A percentile compares a stretch with the other conserved stretches of the same genome.
Conservation (phyloP, 2,329 filamentous ascomycete species). For the Xylariaceae sp. region DNA sequence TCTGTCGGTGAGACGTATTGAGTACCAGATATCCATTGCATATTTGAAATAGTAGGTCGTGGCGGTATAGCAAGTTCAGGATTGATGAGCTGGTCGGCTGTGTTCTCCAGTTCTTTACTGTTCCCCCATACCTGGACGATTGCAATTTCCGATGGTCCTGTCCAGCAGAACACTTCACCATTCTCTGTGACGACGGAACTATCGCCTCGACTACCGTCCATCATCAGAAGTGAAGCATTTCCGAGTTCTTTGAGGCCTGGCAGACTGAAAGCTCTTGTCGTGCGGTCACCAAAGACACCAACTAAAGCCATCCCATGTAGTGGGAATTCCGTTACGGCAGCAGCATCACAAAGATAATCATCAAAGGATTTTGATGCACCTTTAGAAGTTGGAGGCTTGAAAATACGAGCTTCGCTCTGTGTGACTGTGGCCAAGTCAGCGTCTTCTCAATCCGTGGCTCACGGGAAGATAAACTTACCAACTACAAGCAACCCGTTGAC, state of each 20-base stretch:
- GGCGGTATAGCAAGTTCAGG: slow-evolving; percentile 72
- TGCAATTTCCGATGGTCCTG: slow-evolving; percentile 81
- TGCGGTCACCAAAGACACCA: slow-evolving; percentile 82
- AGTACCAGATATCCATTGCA: slow-evolving; percentile 96
- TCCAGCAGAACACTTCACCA: slow-evolving; percentile 86
- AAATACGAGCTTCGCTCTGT: slow-evolving; percentile 79
- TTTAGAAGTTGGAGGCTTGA: slow-evolving; percentile 81
- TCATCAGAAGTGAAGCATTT: slow-evolving; percentile 64
- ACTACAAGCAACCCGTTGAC: slow-evolving; percentile 81
- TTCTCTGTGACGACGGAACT: slow-evolving; percentile 73
- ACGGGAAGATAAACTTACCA: slow-evolving; percentile 48
- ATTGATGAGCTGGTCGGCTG: slow-evolving; percentile 78
- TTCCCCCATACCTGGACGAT: slow-evolving; percentile 84
- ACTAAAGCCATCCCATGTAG: slow-evolving; percentile 78
- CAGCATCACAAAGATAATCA: slow-evolving; percentile 78
- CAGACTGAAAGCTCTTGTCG: slow-evolving; percentile 79
- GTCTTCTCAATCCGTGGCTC: not conserved
- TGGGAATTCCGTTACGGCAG: slow-evolving; percentile 74
- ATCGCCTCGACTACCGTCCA: slow-evolving; percentile 74
- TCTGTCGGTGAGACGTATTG: slow-evolving; percentile 87
- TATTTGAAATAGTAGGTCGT: slow-evolving; percentile 88
- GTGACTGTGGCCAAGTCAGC: slow-evolving; percentile 51
- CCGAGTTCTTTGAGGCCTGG: slow-evolving; percentile 85
- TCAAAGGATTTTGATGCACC: slow-evolving; percentile 93
- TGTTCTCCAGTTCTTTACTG: slow-evolving; percentile 64